Conservation (phyloP, 2,329 filamentous ascomycete genomes). For the Nemania diffusa region DNA sequence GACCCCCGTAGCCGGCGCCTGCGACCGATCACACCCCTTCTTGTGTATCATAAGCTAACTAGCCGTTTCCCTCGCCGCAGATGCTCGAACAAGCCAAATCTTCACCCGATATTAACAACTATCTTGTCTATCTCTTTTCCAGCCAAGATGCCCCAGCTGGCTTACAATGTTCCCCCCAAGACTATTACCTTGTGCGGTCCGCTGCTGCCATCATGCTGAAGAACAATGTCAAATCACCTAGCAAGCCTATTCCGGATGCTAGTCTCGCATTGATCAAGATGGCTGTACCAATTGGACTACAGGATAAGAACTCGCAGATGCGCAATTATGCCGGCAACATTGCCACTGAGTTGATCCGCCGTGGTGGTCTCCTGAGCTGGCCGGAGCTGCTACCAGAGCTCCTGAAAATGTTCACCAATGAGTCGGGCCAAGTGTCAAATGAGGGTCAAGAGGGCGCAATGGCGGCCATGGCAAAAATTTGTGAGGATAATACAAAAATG, state of each 20-base stretch:
- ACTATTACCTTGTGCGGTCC: slow-evolving; percentile 82
- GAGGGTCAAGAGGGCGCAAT: slow-evolving; percentile 92
- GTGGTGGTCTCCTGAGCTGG: slow-evolving; percentile 89
- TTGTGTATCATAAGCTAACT: slow-evolving; percentile 38
- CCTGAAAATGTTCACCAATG: slow-evolving; percentile 79
- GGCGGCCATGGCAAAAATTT: slow-evolving; percentile 92
- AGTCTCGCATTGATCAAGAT: slow-evolving; percentile 83
- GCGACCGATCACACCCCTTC: not conserved
- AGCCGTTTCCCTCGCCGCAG: slow-evolving; percentile 57
- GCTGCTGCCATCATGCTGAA: slow-evolving; percentile 95
- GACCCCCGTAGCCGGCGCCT: slow-evolving; percentile 38
- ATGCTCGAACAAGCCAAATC: slow-evolving; percentile 91
- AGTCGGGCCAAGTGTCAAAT: slow-evolving; percentile 71
- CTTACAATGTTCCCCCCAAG: slow-evolving; percentile 66
- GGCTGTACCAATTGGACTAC: slow-evolving; percentile 79
- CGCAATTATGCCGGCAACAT: slow-evolving; percentile 91
- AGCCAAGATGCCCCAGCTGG: slow-evolving; percentile 71
- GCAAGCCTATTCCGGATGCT: slow-evolving; percentile 77
- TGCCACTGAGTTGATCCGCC: slow-evolving; percentile 88
- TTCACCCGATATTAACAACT: slow-evolving; percentile 96
- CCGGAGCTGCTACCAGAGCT: slow-evolving; percentile 89
- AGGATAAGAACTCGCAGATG: slow-evolving; percentile 84
- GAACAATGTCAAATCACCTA: slow-evolving; percentile 84
- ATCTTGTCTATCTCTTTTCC: slow-evolving; percentile 90
- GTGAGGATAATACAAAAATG: slow-evolving; percentile 91